Percentiles rank a stretch among this genome's conserved stretches.
phyloP scores from a whole-genome alignment of 805 yeast genomes.

The Myxozyma neglecta region DNA sequence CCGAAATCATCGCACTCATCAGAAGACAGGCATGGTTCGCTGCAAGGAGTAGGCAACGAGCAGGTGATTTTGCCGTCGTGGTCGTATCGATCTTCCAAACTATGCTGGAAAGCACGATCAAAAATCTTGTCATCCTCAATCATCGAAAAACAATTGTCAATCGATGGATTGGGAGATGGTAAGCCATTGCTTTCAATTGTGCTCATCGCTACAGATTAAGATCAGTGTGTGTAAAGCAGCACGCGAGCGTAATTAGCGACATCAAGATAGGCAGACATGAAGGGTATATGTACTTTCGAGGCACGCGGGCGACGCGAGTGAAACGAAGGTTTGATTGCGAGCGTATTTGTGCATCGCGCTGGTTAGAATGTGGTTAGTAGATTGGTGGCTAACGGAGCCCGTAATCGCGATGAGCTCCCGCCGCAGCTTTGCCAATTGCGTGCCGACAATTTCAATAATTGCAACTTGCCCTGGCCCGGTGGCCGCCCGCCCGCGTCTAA shows the following conservation, averaged over 20 bases:
- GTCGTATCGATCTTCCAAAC: slow-evolving; percentile 15
- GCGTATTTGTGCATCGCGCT: slow-evolving; percentile 2
- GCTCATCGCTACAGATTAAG: slow-evolving; percentile 4
- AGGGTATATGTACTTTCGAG: slow-evolving; percentile 2
- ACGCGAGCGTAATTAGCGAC: not conserved
- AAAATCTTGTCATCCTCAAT: slow-evolving; percentile 18
- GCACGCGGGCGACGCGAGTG: slow-evolving; percentile 7
- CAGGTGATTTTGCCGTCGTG: not conserved
- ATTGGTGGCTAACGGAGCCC: not conserved
- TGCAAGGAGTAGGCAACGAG: slow-evolving; percentile 24
- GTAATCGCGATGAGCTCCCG: slow-evolving; percentile 11
- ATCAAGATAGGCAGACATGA: not conserved
- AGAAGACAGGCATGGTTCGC: slow-evolving; percentile 24
- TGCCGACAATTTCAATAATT: slow-evolving; percentile 6
- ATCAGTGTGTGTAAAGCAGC: not conserved
- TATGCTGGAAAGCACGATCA: slow-evolving; percentile 26
- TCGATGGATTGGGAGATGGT: slow-evolving; percentile 32
- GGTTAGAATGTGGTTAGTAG: not conserved
- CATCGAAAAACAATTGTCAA: slow-evolving; percentile 20
- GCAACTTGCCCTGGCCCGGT: slow-evolving; percentile 10
- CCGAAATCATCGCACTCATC: slow-evolving; percentile 17
- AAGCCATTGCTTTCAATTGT: slow-evolving; percentile 24
- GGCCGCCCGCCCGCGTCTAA: not conserved
- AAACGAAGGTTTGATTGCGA: slow-evolving; percentile 16
- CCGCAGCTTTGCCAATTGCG: slow-evolving; percentile 4